Conservation (phyloP, 352 stramenopile species). For the Phytophthora tentaculata region DNA sequence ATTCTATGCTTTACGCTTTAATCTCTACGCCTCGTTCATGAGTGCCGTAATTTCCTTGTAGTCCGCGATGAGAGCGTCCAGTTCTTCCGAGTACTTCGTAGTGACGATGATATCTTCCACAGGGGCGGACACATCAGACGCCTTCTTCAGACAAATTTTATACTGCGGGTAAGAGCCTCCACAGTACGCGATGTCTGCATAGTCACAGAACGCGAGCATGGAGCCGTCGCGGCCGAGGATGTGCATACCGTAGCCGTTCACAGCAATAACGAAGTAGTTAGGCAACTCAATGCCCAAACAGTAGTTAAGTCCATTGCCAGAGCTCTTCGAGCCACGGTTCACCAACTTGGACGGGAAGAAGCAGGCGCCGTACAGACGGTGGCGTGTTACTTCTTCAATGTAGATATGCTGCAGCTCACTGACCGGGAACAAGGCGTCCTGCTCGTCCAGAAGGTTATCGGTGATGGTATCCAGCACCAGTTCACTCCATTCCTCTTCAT, state of each 20-base stretch:
- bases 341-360: conserved; percentile 89
- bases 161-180: conserved; percentile 70
- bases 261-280: conserved; percentile 87
- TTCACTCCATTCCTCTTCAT: conserved; percentile 84
- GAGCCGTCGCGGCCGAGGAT: conserved; percentile 80
- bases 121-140: conserved; percentile 34
- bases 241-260: conserved; percentile 92
- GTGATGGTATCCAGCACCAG: conserved; percentile 69
- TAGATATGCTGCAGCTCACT: conserved; percentile 83
- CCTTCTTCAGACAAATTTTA: conserved; percentile 67
- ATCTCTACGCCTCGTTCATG: conserved; percentile 54
- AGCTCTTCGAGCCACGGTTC: conserved; percentile 38
- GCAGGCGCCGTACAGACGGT: conserved; percentile 86
- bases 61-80: conserved; percentile 65
- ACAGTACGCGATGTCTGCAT: conserved; percentile 64
- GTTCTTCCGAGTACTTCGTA: conserved; percentile 73
- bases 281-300: conserved; percentile 71
- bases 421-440: conserved; percentile 43
- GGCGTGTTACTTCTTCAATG: conserved; percentile 81
- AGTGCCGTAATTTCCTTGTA: conserved; percentile 84
- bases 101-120: conserved; percentile 70
- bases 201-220: conserved; percentile 74
- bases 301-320: conserved; percentile 32
- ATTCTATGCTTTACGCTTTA: conserved; percentile 31
- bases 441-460: conserved; percentile 56